phyloP scores from a whole-genome alignment of 2,329 filamentous ascomycete genomes.

The Neonectria neomacrospora region DNA sequence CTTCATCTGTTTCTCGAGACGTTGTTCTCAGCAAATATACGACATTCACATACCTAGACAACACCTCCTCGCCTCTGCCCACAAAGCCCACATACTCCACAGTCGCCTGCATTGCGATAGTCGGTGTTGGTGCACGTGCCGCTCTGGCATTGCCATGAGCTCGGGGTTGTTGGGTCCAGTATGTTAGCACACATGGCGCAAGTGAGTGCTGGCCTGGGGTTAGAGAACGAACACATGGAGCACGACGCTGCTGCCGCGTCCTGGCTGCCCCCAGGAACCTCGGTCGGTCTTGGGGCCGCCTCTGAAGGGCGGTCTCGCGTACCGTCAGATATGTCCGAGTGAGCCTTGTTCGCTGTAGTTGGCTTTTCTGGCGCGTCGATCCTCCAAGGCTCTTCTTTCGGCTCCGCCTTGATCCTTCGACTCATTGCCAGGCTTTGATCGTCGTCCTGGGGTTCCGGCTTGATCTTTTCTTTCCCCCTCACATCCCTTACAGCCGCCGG shows the following conservation, averaged over 20 bases:
- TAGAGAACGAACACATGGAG: slow-evolving; percentile 75
- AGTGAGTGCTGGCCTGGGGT: slow-evolving; percentile 63
- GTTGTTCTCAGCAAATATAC: not conserved
- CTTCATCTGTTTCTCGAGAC: not conserved
- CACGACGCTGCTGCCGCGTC: slow-evolving; percentile 52
- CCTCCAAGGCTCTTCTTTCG: not conserved
- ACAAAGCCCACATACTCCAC: slow-evolving; percentile 76
- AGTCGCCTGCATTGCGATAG: slow-evolving; percentile 78
- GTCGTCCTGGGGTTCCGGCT: slow-evolving; percentile 1
- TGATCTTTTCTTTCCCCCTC: not conserved
- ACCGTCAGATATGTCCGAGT: not conserved
- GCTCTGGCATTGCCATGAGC: slow-evolving; percentile 73
- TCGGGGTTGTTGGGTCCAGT: slow-evolving; percentile 63
- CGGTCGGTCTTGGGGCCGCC: not conserved
- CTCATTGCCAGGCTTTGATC: not conserved
- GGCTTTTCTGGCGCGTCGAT: slow-evolving; percentile 7
- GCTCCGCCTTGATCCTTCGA: slow-evolving; percentile 30
- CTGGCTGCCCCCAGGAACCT: not conserved
- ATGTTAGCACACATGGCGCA: slow-evolving; percentile 80
- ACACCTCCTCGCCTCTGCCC: slow-evolving; percentile 55
- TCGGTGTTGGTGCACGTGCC: slow-evolving; percentile 62
- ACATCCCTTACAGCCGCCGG: not conserved
- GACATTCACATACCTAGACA: slow-evolving; percentile 14
- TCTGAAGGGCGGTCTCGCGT: not conserved
- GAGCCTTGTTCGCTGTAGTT: not conserved